phyloP scores from a whole-genome alignment of 1,284 basidiomycete genomes.

The Ceratobasidium sp. region DNA sequence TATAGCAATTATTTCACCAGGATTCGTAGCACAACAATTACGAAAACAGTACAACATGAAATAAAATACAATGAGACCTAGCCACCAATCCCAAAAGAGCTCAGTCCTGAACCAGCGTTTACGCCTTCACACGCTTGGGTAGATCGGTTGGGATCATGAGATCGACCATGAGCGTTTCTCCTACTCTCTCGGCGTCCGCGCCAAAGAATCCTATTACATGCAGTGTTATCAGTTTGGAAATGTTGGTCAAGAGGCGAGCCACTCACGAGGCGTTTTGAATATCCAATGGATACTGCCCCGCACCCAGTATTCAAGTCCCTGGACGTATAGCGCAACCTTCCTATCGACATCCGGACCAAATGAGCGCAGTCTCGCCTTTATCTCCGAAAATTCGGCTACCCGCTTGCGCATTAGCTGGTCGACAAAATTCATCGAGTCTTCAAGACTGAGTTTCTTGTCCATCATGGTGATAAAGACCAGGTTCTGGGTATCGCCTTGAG shows the following conservation, averaged over 20 bases:
- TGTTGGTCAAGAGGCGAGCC: not conserved
- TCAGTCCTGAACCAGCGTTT: too few relatives aligned
- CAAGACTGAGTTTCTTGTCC: slow-evolving; percentile 53
- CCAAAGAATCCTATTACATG: not conserved
- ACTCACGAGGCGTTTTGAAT: slow-evolving; percentile 41
- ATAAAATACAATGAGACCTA: too few relatives aligned
- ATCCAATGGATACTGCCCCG: slow-evolving; percentile 60
- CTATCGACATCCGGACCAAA: slow-evolving; percentile 53
- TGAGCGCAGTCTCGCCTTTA: slow-evolving; percentile 53
- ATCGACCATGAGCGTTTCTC: not conserved
- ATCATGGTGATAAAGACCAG: slow-evolving; percentile 58
- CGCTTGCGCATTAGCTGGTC: slow-evolving; percentile 54
- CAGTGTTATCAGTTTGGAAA: not conserved
- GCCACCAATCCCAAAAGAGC: too few relatives aligned
- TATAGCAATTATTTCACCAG: too few relatives aligned
- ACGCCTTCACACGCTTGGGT: too few relatives aligned
- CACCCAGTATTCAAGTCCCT: slow-evolving; percentile 55
- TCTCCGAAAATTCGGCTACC: slow-evolving; percentile 51
- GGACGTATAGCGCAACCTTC: slow-evolving; percentile 52
- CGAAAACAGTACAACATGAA: too few relatives aligned
- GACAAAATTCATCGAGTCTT: slow-evolving; percentile 53
- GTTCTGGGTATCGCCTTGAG: slow-evolving; percentile 56
- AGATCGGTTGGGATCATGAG: not conserved
- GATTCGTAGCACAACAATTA: too few relatives aligned
- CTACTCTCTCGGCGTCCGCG: not conserved